phyloP scores from a whole-genome alignment of 257 asterid genomes.

The Solanum habrochaites region DNA sequence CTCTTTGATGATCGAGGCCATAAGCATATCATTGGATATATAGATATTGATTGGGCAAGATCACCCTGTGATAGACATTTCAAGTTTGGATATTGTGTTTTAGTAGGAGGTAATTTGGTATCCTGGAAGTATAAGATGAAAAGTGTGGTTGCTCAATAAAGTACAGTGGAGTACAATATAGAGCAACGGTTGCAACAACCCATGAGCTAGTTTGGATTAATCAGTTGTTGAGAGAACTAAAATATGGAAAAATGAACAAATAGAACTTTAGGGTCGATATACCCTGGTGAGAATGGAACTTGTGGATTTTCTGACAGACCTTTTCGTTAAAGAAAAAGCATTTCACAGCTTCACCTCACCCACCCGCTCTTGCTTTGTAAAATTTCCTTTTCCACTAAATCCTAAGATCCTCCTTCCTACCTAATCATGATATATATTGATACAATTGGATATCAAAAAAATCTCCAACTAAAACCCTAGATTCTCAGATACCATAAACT shows the following conservation, averaged over 20 bases:
- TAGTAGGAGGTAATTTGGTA: background rate
- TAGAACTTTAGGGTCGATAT: background rate
- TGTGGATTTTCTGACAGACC: background rate
- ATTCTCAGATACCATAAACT: background rate
- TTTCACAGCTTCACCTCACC: background rate
- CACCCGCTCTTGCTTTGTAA: background rate
- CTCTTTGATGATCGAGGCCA: background rate
- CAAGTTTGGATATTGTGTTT: background rate
- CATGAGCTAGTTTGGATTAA: background rate
- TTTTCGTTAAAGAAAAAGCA: background rate
- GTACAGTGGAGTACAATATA: background rate
- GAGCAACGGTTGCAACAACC: background rate
- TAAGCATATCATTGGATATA: background rate
- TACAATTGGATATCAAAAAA: background rate
- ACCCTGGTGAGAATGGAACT: background rate
- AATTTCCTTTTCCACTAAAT: background rate
- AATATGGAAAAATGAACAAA: background rate
- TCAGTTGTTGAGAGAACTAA: background rate
- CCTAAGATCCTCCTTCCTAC: background rate
- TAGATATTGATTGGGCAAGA: background rate
- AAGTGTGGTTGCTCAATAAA: background rate
- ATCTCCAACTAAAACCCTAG: background rate
- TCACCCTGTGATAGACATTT: background rate
- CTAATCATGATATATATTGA: background rate
- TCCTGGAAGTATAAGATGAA: background rate